Percentiles rank a stretch among this genome's conserved stretches.
Conservation (phyloP, 2,329 filamentous ascomycete species). For the Curvularia verruculosa region DNA sequence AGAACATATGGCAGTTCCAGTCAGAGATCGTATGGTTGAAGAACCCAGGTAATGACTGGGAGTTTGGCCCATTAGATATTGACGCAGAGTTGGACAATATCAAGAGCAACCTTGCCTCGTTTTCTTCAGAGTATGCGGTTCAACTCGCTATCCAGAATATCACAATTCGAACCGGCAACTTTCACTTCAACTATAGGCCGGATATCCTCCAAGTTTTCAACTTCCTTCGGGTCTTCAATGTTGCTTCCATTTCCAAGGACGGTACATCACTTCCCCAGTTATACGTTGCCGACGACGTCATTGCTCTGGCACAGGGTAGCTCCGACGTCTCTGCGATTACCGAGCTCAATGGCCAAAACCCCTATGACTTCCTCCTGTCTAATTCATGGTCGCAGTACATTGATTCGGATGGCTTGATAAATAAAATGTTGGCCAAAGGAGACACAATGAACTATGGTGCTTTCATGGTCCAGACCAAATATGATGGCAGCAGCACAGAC, state of each 20-base stretch:
- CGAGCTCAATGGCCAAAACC: conserved; percentile 36
- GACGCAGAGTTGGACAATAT: conserved; percentile 44
- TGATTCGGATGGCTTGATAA: conserved; percentile 31
- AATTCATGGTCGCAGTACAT: conserved; percentile 28
- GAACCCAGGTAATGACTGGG: conserved; percentile 40
- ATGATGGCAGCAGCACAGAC: conserved; percentile 32
- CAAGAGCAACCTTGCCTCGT: conserved; percentile 35
- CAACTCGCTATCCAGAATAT: conserved; percentile 42
- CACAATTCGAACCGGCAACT: conserved; percentile 32
- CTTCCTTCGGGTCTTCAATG: conserved; percentile 22
- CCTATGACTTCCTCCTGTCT: conserved; percentile 31
- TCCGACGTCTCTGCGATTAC: conserved; percentile 34
- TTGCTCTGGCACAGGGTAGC: conserved; percentile 15
- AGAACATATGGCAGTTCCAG: conserved; percentile 44
- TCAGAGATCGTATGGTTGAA: conserved; percentile 46
- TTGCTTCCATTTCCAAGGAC: conserved; percentile 41
- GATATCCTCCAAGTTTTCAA: conserved; percentile 38
- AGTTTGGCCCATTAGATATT: conserved; percentile 44
- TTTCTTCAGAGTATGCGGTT: conserved; percentile 46
- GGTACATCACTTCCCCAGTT: conserved; percentile 44
- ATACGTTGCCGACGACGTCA: conserved; percentile 35
- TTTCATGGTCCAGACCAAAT: conserved; percentile 25
- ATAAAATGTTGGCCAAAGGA: conserved; percentile 31
- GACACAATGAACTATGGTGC: conserved; percentile 27
- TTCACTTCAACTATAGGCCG: conserved; percentile 35